Evolutionary conservation across 75 land plant species (phyloP), one percentile per base, ranked within the genome.

Genomic region (Gnetum montanum): DNA sequence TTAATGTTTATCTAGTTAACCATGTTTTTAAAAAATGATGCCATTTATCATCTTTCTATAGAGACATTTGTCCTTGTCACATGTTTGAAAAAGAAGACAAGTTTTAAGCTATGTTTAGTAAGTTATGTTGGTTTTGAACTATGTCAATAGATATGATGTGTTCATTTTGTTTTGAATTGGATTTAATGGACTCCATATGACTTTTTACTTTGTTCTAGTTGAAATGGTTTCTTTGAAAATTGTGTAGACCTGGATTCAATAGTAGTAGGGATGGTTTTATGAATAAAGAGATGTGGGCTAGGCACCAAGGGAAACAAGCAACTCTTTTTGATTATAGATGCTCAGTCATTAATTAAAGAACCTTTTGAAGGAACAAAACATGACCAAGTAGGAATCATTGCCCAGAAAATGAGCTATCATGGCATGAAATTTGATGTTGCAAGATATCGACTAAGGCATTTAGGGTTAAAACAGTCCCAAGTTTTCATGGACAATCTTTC

Each of bases 231-330:
- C 80, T 86, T 82, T 88, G 55, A 85, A 71, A 53, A 8, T 1
- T 48, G 54, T 18, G 6, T 66, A 95, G 99, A 77, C 72, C 49
- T 95, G 61, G 99, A 95, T 81, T 96, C 99, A 31, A 76, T 95
- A 70, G 84, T 95, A 49, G 96, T 95, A 57, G 99, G 85, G 46
- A 77, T 86, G 76, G 96, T 90, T 59, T 69, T 95, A 85, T 62
- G 90, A 25, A 70, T 95, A 38, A 95, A 90, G 69, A 95, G 71
- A 67, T 72, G 37, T 66, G 88, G 83, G 26, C 33, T 36, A 10
- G 72, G 78, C 46, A 66, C 68, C 38, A 86, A 86, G 66, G 92
- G 88, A 40, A 86, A 86, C 57, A 78, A 83, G 54, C 84, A 81
- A 46, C 46, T 95, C 0, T 90, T 72, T 61, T 81, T 95, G 38